Evolutionary conservation across 768 basidiomycete genomes (phyloP), one percentile per base, ranked within the genome.

Genomic region (Termitomyces sp.): DNA sequence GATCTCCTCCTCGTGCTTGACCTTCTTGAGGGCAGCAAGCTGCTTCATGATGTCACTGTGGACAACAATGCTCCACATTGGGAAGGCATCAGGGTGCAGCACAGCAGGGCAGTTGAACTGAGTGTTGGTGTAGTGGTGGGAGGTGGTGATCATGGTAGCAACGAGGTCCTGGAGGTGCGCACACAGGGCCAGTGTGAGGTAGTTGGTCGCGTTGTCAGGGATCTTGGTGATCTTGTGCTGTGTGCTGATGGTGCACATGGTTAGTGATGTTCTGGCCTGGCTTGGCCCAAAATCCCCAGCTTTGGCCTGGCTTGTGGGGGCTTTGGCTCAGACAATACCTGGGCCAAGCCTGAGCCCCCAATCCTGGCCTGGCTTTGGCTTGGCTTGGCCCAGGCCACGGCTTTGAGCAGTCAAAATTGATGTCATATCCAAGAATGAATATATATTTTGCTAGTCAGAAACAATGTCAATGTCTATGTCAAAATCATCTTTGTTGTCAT

Each of bases 1-100:
- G 68, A 81, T 80, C 72, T 96, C 93, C 54, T 96, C 94, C 63
- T 94, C 94, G 48, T 90, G 75, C 66, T 95, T 92, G 8, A 80
- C 79, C 59, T 82, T 84, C 71, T 96, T 92, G 29, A 96, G 72
- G 15, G 81, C 83, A 0, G 80, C 78, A 0, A 93, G 75, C 72
- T 92, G 88, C 69, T 92, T 94, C 28, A 80, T 85, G 8, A 92
- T 81, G 64, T 96, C 92, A 33, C 78, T 83, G n/a, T 86, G 81
- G 10, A 96, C 81, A 10, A 85, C 73, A 55, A 92, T 78, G 51
- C 81, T 81, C 91, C 92, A 96, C 87, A 94, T 91, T 1, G 93
- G 88, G 1, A 80, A 77, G 22, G 77, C 81, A 50, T 86, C 83
- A 37, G 78, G 79, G 62, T 90, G 92, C 29, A 82, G 59, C n/a